phyloP scores from a whole-genome alignment of 192 early-diverging fungal species.

The Umbelopsis sp. region DNA sequence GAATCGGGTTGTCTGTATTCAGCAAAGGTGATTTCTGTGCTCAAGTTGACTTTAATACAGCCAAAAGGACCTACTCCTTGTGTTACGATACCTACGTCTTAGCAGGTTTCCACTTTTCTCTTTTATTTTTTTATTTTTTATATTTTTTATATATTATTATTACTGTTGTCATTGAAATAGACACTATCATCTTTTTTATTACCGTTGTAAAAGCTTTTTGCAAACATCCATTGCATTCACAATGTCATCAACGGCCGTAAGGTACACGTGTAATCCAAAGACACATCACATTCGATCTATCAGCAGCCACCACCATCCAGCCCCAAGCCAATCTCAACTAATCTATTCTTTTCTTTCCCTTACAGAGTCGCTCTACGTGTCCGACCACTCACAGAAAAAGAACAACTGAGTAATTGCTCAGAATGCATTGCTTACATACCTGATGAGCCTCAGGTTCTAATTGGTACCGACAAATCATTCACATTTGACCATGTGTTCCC shows the following conservation, averaged over 20 bases:
- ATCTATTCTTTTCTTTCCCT: neutral
- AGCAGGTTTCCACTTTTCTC: conserved; percentile 14
- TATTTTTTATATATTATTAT: conserved; percentile 15
- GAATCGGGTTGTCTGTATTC: conserved; percentile 6
- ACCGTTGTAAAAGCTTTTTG: too few relatives aligned
- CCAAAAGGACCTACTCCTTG: conserved; percentile 2
- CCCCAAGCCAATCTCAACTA: neutral
- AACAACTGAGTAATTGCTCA: conserved; percentile 60
- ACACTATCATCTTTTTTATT: neutral
- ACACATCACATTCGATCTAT: conserved; percentile 20
- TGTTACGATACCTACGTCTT: neutral
- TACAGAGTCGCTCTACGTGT: conserved; percentile 77
- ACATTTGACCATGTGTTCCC: conserved; percentile 75
- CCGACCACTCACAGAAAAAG: conserved; percentile 76
- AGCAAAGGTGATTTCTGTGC: neutral
- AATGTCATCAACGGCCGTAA: conserved; percentile 40
- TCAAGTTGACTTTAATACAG: neutral
- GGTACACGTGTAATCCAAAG: conserved; percentile 32
- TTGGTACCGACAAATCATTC: conserved; percentile 64
- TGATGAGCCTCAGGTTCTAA: conserved; percentile 63
- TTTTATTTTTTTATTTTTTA: conserved; percentile 9
- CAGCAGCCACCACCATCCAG: conserved; percentile 22
- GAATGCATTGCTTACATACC: conserved; percentile 63
- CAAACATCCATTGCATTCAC: neutral
- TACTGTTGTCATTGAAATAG: neutral